Base-by-base conservation (phyloP, 2,329 filamentous ascomycete species). In the Xylariaceae sp. region DNA sequence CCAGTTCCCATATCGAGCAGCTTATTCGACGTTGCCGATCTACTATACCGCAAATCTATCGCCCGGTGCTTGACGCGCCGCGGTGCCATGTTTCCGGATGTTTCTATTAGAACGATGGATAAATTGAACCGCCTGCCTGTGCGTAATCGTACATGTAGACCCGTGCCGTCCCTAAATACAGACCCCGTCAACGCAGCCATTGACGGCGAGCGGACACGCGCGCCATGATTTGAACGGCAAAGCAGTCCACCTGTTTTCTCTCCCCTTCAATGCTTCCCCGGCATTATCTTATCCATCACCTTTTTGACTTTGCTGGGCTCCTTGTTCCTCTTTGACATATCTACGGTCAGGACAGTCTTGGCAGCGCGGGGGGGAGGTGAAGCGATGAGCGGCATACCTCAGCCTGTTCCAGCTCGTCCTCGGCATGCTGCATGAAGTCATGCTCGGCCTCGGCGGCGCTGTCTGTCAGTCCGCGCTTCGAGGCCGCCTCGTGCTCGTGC, bases 401-500 rank as follows among this genome's bases (percentile, higher is more conserved):
- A 18, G 34, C 12, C 46, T 57, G 48, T 16, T 47, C 61, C 15
- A 64, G 59, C 15, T 62, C 60, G 30, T 63, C 59, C 48, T 67
- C 65, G 1, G 58, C 60, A n/a, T 64, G 62, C 32, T 67, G 63
- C 50, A 67, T 67, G 29, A 67, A 49, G 44, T 67, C 63, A 40
- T 63, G 61, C 47, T 67, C 65, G 30, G 64, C 65, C 53, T 66
- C 61, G 22, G 61, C 63, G 7, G 64, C 65, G 29, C 57, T 49
- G 48, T 67, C 63, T 7, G 65, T 47, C 8, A 67, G 50, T 2
- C 65, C 65, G n/a, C 65, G 63, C 53, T 61, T 65, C 43, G 49
- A 29, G 16, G 63, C 63, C 6, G 65, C 65, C 49, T 67, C 64
- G 36, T 67, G 57, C 57, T 67, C 65, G 46, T 66, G 65, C 40